Evolutionary conservation across 2,329 filamentous ascomycete genomes (phyloP).

Genomic region (Lasiodiplodia theobromae): DNA sequence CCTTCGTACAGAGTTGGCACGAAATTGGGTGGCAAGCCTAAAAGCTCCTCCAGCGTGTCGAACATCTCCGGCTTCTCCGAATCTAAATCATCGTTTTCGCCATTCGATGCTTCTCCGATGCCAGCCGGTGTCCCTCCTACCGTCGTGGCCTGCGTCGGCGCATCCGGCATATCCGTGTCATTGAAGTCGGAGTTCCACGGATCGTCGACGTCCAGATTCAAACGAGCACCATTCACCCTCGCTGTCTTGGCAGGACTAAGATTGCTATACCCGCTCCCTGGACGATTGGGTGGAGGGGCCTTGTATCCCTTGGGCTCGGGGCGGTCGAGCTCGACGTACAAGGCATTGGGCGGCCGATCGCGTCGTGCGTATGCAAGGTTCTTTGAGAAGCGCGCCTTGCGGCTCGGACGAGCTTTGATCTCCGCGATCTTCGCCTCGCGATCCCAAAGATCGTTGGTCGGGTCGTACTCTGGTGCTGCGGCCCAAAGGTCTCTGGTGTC

Average conservation of each 20-base stretch:
- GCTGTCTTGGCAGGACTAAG: not conserved
- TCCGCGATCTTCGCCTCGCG: conserved; percentile 24
- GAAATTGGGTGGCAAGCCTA: conserved; percentile 37
- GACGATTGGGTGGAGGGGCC: not conserved
- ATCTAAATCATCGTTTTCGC: not conserved
- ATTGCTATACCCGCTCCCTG: not conserved
- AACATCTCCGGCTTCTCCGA: conserved; percentile 1
- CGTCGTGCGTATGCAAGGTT: not conserved
- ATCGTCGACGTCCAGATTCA: not conserved
- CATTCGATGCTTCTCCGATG: not conserved
- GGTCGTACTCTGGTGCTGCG: conserved; percentile 12
- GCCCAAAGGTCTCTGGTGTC: not conserved
- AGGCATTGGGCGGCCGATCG: not conserved
- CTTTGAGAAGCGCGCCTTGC: conserved; percentile 6
- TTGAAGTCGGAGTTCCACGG: not conserved
- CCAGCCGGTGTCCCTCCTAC: not conserved
- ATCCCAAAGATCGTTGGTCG: not conserved
- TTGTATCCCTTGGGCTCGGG: conserved; percentile 9
- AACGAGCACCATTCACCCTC: not conserved
- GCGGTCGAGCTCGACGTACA: conserved; percentile 13
- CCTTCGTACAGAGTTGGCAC: conserved; percentile 39
- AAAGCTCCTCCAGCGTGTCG: conserved; percentile 32
- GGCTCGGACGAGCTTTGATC: conserved; percentile 22
- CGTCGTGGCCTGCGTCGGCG: not conserved
- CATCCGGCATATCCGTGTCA: conserved; percentile 20